Base-by-base conservation (phyloP, 352 stramenopile genomes). In the Globisporangium carolinianum region DNA sequence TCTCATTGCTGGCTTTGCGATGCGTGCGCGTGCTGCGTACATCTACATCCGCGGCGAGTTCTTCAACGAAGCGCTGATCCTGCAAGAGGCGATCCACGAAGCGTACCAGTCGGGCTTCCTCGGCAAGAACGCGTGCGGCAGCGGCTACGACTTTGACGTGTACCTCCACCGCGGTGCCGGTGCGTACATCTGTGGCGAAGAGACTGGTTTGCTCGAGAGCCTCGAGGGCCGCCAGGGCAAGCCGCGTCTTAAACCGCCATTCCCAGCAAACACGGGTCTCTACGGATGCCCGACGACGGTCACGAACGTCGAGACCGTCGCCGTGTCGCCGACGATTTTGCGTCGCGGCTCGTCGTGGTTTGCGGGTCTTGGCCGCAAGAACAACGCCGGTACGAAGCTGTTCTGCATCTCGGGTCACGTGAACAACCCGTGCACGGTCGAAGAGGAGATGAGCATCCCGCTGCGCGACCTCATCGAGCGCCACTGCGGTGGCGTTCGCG, bases 11-110 rank as follows among this genome's bases (percentile, higher is more conserved):
- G 97, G 97, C 17, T 99, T 98, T 71, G 97, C 97, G 38, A 99
- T 99, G 97, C 88, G 97, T 41, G 97, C 97, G 6, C 83, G 97
- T 57, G 97, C 97, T 37, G 97, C 96, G 36, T 99, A 99, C 83
- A 99, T 99, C 71, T 99, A 99, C 86, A 99, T 99, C 71, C 92
- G 97, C 58, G 97, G 97, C 39, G 97, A 99, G 78, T 99, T 99
- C 71, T 99, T 99, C 69, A 99, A 99, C 71, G 97, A 99, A 69
- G 96, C 96, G 42, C 86, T 98, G 15, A 95, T 98, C 47, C 74
- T 99, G 39, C 94, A 99, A 65, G 96, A 99, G 71, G 97, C 97
- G 43, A 99, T 99, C 69, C 96, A 99, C 73, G 97, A 99, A 75
- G 97, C 97, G 3, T 99, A 99, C 74, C 63, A 96, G 59, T 91